A percentile compares a stretch with the other conserved stretches of the same genome.
Evolutionary conservation across 1,284 basidiomycete genomes (phyloP).

Genomic region (Lignosus rhinocerotis): DNA sequence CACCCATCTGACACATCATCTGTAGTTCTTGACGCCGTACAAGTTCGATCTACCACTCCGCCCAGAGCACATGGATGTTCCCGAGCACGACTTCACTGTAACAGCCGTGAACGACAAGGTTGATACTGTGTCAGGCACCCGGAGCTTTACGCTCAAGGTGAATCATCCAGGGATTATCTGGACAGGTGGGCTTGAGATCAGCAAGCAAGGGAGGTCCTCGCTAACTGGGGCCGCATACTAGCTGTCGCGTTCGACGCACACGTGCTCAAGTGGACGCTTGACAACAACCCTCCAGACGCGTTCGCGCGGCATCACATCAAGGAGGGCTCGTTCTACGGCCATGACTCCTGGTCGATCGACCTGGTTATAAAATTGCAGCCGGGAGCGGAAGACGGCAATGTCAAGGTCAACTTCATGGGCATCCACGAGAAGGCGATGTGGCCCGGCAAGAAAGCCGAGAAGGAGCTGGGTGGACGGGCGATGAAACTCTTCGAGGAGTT

Average conservation of each 20-base stretch:
- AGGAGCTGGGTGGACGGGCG: constrained; percentile 52
- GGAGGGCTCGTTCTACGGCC: constrained; percentile 82
- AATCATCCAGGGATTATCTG: constrained; percentile 87
- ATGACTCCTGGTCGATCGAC: constrained; percentile 71
- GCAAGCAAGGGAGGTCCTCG: background rate
- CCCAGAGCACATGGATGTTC: constrained; percentile 54
- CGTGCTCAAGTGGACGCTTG: constrained; percentile 84
- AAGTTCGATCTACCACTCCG: constrained; percentile 65
- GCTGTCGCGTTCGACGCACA: constrained; percentile 93
- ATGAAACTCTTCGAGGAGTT: constrained; percentile 69
- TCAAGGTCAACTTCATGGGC: constrained; percentile 68
- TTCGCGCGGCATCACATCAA: constrained; percentile 89
- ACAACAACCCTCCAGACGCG: constrained; percentile 71
- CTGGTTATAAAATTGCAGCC: constrained; percentile 62
- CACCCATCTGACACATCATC: background rate
- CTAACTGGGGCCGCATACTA: constrained; percentile 25
- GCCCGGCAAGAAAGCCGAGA: constrained; percentile 67
- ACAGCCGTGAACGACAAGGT: constrained; percentile 60
- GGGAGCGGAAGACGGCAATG: constrained; percentile 23
- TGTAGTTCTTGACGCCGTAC: constrained; percentile 78
- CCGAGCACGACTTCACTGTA: constrained; percentile 56
- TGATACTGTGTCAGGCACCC: constrained; percentile 60
- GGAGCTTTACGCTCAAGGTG: constrained; percentile 72
- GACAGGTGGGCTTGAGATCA: constrained; percentile 52
- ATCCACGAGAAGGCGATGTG: constrained; percentile 78